Base-by-base conservation (phyloP, 2,329 filamentous ascomycete species). In the Geosmithia putterillii region DNA sequence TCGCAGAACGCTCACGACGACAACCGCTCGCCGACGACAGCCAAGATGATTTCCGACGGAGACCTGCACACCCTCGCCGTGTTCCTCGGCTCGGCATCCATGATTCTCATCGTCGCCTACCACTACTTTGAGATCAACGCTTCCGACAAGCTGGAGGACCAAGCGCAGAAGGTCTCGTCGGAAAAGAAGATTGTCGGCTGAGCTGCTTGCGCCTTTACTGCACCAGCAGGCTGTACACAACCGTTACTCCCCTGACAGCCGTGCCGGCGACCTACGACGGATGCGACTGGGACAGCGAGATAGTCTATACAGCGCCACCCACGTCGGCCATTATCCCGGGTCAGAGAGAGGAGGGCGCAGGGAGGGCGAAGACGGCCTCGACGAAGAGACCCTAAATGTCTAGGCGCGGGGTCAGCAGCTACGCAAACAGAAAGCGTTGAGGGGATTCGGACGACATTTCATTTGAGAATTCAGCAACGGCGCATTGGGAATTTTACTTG, bases 71-170 rank as follows among this genome's bases (percentile, higher is more conserved):
- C 76, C 49, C 78, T 98, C 23, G 89, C 92, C 62, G 81, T 96
- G 62, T 90, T 95, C 62, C 84, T 98, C 47, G 92, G 92, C 67
- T 84, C 81, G 44, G 76, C 81, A 36, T 80, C 90, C 49, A 90
- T 96, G 86, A 71, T 95, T 38, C 74, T 98, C 48, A 95, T 96
- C 51, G 80, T 98, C 23, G 66, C 94, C 22, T 96, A 98, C 66
- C 88, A 96, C 64, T 96, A 94, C 67, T 80, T 98, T 55, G 90
- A 96, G 62, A 77, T 95, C 69, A 96, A 98, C 59, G 78, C 86
- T 28, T 39, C 46, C 20, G 38, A 46, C 9, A 48, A 52, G 14
- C 36, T 23, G 15, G 18, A n/a, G 25, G 38, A 18, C 18, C n/a
- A 28, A n/a, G 14, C 19, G 32, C n/a, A 37, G 28, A 38, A 38